phyloP scores from a whole-genome alignment of 805 yeast species.

The Candida schatavii region DNA sequence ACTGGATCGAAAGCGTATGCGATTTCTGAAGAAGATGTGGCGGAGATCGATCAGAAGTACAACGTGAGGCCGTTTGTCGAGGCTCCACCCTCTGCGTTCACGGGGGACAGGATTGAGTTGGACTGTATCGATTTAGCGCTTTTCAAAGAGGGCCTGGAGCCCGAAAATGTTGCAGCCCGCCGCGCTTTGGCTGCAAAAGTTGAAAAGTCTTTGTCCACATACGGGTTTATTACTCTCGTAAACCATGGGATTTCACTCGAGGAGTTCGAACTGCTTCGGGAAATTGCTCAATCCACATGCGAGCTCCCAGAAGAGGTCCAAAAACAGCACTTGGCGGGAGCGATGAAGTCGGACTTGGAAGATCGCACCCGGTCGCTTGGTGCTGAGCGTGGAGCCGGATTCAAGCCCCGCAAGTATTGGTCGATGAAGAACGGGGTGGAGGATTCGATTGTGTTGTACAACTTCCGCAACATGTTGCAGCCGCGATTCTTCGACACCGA shows the following conservation, averaged over 20 bases:
- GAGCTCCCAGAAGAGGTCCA: conserved; percentile 41
- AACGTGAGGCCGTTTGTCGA: conserved; percentile 25
- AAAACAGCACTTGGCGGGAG: conserved; percentile 39
- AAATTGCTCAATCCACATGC: conserved; percentile 40
- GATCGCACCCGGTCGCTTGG: conserved; percentile 24
- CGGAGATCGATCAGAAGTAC: conserved; percentile 16
- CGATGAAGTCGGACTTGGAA: conserved; percentile 25
- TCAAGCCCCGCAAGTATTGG: conserved; percentile 31
- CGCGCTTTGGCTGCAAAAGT: conserved; percentile 32
- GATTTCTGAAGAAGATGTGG: conserved; percentile 11
- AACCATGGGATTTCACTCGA: conserved; percentile 40
- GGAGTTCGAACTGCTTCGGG: conserved; percentile 30
- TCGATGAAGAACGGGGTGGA: conserved; percentile 26
- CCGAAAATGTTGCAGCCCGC: conserved; percentile 18
- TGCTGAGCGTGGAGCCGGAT: conserved; percentile 29
- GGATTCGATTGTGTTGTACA: conserved; percentile 27
- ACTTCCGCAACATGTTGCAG: conserved; percentile 25
- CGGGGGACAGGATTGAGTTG: conserved; percentile 22
- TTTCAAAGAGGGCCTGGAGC: conserved; percentile 35
- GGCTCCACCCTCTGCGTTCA: conserved; percentile 18
- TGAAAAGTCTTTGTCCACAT: conserved; percentile 38
- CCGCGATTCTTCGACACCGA: conserved; percentile 17
- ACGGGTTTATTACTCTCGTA: conserved; percentile 43
- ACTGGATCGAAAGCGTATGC: conserved; percentile 14
- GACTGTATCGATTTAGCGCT: conserved; percentile 35